phyloP scores from a whole-genome alignment of 208 protist species.

The Trypanosoma scelopori region DNA sequence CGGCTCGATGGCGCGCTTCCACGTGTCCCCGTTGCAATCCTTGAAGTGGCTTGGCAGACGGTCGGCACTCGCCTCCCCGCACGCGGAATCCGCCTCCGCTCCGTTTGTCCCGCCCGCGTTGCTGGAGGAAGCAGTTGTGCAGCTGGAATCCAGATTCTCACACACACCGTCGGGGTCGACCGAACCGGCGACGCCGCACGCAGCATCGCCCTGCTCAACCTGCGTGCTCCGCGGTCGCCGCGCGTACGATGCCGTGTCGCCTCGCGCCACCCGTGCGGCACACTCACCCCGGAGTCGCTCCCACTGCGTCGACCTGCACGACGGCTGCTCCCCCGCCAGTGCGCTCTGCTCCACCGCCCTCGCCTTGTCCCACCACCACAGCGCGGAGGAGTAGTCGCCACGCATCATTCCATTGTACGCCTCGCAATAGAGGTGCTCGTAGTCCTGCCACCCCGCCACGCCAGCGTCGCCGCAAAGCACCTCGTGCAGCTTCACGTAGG shows the following conservation, averaged over 20 bases:
- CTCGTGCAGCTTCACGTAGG: constrained; percentile 29
- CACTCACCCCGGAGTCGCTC: constrained; percentile 23
- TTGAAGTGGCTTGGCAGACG: constrained; percentile 1
- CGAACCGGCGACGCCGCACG: background rate
- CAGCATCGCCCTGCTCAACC: background rate
- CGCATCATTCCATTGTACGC: constrained; percentile 42
- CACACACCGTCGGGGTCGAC: background rate
- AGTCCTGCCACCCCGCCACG: constrained; percentile 30
- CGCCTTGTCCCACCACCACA: constrained; percentile 27
- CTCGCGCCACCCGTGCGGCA: constrained; percentile 5
- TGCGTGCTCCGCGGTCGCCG: background rate
- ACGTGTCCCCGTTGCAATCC: constrained; percentile 8
- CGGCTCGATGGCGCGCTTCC: constrained; percentile 7
- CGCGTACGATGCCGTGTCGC: constrained; percentile 19
- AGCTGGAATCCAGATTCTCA: no score
- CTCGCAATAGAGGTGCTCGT: constrained; percentile 18
- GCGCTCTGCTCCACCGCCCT: constrained; percentile 17
- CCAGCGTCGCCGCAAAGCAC: constrained; percentile 21
- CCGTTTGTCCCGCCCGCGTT: background rate
- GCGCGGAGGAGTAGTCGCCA: constrained; percentile 35
- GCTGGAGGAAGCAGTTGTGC: no score
- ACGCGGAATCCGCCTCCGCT: background rate
- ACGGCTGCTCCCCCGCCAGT: constrained; percentile 2
- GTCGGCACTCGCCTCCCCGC: background rate
- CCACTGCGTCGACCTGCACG: constrained; percentile 19